These are phyloP conservation scores for Linum trigynum DNA, from an alignment of 345 rosid genomes.

Conservation along the genomic window DNA sequence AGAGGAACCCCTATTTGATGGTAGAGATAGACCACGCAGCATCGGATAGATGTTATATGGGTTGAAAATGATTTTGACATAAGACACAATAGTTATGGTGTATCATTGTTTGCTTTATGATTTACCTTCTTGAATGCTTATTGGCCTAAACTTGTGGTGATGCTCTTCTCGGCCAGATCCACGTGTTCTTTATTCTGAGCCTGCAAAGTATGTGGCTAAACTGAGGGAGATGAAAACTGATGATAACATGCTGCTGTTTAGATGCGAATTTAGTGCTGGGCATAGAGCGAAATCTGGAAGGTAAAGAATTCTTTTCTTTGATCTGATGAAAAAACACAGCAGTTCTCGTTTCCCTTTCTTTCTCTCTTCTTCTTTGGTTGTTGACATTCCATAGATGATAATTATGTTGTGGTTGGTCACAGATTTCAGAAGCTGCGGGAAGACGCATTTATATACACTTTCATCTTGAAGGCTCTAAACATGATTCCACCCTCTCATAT, in stretches of 20 bases:
- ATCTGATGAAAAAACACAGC: neutral
- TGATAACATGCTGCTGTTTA: constrained; percentile 57
- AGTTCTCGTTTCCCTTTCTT: neutral
- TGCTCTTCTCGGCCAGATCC: constrained; percentile 42
- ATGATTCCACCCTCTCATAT: neutral
- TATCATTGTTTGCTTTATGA: neutral
- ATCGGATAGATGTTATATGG: too few relatives aligned
- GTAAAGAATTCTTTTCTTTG: constrained; percentile 22
- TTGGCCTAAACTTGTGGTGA: constrained; percentile 1
- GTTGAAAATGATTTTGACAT: neutral
- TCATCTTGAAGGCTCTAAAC: constrained; percentile 54
- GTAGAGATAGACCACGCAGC: too few relatives aligned
- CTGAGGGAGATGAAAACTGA: constrained; percentile 82
- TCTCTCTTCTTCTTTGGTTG: neutral
- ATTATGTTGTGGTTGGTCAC: constrained; percentile 15
- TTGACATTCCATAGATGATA: neutral
- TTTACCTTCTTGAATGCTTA: neutral
- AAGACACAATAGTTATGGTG: neutral
- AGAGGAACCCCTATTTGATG: too few relatives aligned
- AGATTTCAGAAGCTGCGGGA: constrained; percentile 94
- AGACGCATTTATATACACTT: constrained; percentile 62
- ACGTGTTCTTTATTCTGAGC: constrained; percentile 86
- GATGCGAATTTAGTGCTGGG: constrained; percentile 88
- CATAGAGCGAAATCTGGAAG: constrained; percentile 96
- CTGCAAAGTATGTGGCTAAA: constrained; percentile 86